A percentile compares a stretch with the other conserved stretches of the same genome.
Conservation (phyloP, 768 basidiomycete species). For the Termitomyces sp. region DNA sequence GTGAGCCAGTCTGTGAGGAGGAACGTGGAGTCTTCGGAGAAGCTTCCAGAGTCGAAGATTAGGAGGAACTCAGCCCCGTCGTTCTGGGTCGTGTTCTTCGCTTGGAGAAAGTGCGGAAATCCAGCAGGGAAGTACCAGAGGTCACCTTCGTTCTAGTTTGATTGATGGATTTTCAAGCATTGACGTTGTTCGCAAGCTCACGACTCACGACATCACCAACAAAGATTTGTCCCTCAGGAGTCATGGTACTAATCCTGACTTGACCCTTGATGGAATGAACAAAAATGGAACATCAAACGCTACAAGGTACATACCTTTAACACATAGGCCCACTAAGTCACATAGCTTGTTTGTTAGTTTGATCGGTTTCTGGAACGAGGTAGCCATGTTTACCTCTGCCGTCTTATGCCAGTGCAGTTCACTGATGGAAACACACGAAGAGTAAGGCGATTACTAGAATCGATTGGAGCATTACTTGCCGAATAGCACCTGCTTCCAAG, state of each 20-base stretch:
- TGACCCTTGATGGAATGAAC: slow-evolving; percentile 28
- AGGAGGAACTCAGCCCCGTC: slow-evolving; percentile 53
- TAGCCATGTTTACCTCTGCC: slow-evolving; percentile 28
- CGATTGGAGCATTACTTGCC: slow-evolving; percentile 23
- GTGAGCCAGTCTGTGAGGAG: slow-evolving; percentile 64
- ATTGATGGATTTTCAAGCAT: not conserved
- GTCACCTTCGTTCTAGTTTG: slow-evolving; percentile 27
- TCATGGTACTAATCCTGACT: slow-evolving; percentile 44
- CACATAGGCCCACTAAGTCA: slow-evolving; percentile 46
- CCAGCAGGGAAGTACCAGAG: slow-evolving; percentile 60
- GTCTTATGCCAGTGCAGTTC: slow-evolving; percentile 57
- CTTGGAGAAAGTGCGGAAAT: slow-evolving; percentile 52
- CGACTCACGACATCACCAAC: slow-evolving; percentile 46
- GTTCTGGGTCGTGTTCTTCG: slow-evolving; percentile 34
- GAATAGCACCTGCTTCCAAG: slow-evolving; percentile 46
- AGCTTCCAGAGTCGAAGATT: slow-evolving; percentile 35
- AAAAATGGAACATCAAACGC: not conserved
- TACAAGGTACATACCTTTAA: slow-evolving; percentile 27
- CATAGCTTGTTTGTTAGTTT: not conserved
- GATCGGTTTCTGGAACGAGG: not conserved
- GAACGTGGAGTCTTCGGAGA: slow-evolving; percentile 58
- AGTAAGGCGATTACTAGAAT: not conserved
- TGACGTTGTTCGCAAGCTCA: no score
- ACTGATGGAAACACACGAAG: slow-evolving; percentile 21
- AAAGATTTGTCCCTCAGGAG: slow-evolving; percentile 46